Evolutionary conservation across 2,329 filamentous ascomycete genomes (phyloP).

Genomic region (Alternaria panax): DNA sequence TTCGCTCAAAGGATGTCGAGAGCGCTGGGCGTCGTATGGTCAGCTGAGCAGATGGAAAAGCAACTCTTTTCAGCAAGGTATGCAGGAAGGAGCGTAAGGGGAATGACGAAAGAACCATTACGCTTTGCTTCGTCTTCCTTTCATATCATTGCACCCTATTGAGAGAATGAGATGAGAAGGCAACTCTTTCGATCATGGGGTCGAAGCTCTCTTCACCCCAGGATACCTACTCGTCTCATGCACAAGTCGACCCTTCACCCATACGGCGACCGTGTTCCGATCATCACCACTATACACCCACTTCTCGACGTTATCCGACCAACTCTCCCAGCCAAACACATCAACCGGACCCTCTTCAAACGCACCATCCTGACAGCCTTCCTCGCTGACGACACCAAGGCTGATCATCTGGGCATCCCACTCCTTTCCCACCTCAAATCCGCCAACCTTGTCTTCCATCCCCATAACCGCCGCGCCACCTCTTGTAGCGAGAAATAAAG

Average conservation of each 20-base stretch:
- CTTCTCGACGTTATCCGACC: slow-evolving; percentile 86
- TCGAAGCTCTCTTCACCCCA: neutral
- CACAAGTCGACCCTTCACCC: slow-evolving; percentile 85
- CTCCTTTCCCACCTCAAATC: slow-evolving; percentile 84
- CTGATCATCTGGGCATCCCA: slow-evolving; percentile 89
- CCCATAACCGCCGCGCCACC: slow-evolving; percentile 86
- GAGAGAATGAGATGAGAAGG: neutral
- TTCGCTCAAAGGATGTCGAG: no score
- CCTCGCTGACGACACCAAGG: slow-evolving; percentile 57
- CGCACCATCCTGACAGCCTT: slow-evolving; percentile 44
- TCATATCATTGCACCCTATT: neutral
- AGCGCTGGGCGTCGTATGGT: no score
- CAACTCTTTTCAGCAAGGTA: no score
- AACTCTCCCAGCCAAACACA: slow-evolving; percentile 89
- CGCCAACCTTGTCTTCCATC: slow-evolving; percentile 74
- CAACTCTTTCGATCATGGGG: neutral
- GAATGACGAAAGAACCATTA: no score
- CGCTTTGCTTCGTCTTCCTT: no score
- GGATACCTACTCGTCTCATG: slow-evolving; percentile 57
- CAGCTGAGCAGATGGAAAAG: no score
- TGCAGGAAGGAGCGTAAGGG: no score
- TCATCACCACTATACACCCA: slow-evolving; percentile 96
- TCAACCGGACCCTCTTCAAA: slow-evolving; percentile 74
- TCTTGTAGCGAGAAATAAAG: slow-evolving; percentile 83
- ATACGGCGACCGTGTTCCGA: slow-evolving; percentile 85